Base-by-base conservation (phyloP, 2,329 filamentous ascomycete species). In the Fusarium foetens region DNA sequence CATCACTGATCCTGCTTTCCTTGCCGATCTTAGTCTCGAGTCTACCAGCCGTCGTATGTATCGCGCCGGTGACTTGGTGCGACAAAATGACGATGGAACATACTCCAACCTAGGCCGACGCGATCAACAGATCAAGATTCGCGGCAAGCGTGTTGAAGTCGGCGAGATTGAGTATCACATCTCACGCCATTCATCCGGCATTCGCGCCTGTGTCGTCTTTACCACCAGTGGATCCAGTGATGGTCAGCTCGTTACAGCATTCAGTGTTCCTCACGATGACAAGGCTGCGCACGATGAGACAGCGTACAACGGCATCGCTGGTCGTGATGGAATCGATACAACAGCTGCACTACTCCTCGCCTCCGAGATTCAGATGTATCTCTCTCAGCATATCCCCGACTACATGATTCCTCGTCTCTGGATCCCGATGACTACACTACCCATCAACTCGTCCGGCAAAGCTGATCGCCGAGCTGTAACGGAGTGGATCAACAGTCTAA, bases 381-480 rank as follows among this genome's bases (percentile, higher is more conserved):
- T 57, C 10, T 51, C 57, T 1, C 31, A 60, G 5, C 45, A 63
- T 7, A 36, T 61, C 2, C 58, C 49, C 1, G 52, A 55, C 3
- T 57, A 61, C 49, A 61, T 61, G 58, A 55, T 61, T 5, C 58
- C 58, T 16, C 52, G 49, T n/a, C 38, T 55, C 6, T 61, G 52
- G 41, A 61, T 61, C 31, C 58, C 58, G 9, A 57, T 54, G 58
- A 57, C 41, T 19, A 61, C 33, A 1, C 27, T 61, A 0, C 58
- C 58, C 4, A 57, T 61, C 16, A 61, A 54, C 4, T 42, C 49
- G 1, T 57, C 58, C 9, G 49, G 58, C 16, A 61, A 61, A 35
- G 52, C 58, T 25, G 52, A 61, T 25, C 33, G 58, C 7, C 23
- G 41, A 27, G 58, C 51, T 25, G 58, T 61, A 6, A 42, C 12